Evolutionary conservation across 805 yeast genomes (phyloP), one percentile per base, ranked within the genome.

Genomic region (Jamesozyma spencerorum): DNA sequence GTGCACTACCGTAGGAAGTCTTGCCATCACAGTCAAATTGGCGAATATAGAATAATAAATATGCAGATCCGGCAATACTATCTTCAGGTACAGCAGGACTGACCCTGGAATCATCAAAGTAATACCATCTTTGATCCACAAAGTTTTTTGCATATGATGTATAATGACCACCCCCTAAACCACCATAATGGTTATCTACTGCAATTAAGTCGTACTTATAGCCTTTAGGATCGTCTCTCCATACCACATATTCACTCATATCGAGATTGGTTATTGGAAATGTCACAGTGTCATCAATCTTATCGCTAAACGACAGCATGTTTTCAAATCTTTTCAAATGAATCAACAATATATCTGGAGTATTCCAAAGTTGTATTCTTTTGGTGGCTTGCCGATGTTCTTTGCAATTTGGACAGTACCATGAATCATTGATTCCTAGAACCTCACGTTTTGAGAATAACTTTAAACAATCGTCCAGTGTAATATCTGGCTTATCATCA

Each of bases 91-190:
- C 70, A 0, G 78, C 70, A 15, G 66, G 66, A 0, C 76, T 62
- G 1, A 87, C 96, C 26, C 81, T 63, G 2, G 94, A 78, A 57
- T 90, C 98, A 57, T 90, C 88, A 58, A 72, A 90, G 57, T 87
- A 83, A 57, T 87, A 86, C 97, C 97, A 92, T 43, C 76, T 69
- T 17, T 65, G 65, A 53, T 85, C 94, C 33, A 76, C 69, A 58
- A 77, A 80, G 54, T 88, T 88, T 58, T 81, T 82, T 0, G 75
- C 95, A 53, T 78, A 81, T 0, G 97, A 84, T 1, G 98, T 92
- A 61, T 92, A 90, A 65, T 92, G 97, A 2, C 98, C 97, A 4
- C 97, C 97, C 0, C 97, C 97, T 15, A 90, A 67, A 0, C 97
- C 96, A 38, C 97, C 98, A 58, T 72, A 87, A 57, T 92, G 98